Percentiles rank a stretch among this genome's conserved stretches.
phyloP scores from a whole-genome alignment of 441 rosid species.

The Aleurites moluccanus region DNA sequence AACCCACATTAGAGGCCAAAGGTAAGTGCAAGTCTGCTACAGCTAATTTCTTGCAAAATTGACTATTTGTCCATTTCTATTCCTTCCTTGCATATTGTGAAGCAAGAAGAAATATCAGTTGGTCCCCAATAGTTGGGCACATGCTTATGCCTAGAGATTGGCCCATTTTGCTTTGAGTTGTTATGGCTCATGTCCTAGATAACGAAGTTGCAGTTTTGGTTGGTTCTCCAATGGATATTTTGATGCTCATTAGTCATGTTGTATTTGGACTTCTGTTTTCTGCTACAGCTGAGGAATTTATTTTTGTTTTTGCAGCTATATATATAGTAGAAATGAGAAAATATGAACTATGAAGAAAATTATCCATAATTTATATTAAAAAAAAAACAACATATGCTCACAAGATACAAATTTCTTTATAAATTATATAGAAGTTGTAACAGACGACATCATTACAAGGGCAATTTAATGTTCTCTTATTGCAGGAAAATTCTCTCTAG shows the following conservation, averaged over 20 bases:
- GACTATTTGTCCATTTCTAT: not conserved
- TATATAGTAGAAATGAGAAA: not conserved
- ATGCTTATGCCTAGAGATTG: not conserved
- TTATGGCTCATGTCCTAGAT: not conserved
- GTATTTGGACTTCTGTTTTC: too few relatives aligned
- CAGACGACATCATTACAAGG: slow-evolving; percentile 9
- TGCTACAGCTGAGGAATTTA: too few relatives aligned
- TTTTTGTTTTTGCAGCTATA: not conserved
- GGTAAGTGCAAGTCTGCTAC: not conserved
- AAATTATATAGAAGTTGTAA: not conserved
- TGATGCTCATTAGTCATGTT: not conserved
- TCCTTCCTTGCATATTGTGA: not conserved
- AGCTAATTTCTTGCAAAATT: not conserved
- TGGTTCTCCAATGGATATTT: not conserved
- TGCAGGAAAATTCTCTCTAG: slow-evolving; percentile 8
- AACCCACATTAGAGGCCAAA: not conserved
- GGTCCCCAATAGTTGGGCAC: not conserved
- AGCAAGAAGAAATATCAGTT: not conserved
- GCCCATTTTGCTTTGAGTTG: not conserved
- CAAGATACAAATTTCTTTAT: not conserved
- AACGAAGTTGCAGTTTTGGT: not conserved
- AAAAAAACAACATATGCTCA: not conserved
- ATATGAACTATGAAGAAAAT: too few relatives aligned
- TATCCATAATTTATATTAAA: not conserved
- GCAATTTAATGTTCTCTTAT: slow-evolving; percentile 6